Evolutionary conservation across 306 rosid genomes (phyloP).

Genomic region (Prunus armeniaca): DNA sequence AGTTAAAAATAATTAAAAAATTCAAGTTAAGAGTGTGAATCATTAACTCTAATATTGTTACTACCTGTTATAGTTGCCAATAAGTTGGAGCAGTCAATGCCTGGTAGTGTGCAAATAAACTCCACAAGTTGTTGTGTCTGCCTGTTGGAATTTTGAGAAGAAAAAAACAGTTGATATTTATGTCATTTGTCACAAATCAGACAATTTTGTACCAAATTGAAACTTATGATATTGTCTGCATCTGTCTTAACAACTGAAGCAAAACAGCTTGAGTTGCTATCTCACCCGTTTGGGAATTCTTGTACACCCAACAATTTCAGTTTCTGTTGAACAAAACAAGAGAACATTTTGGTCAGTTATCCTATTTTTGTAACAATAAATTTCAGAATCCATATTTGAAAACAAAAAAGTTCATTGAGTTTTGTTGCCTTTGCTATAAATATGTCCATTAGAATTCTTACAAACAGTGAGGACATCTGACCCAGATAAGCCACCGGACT

Average conservation of each 20-base stretch:
- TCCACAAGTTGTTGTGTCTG: not conserved
- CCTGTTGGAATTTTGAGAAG: not conserved
- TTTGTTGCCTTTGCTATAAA: conserved; percentile 46
- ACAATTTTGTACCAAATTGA: not conserved
- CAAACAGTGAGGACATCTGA: conserved; percentile 41
- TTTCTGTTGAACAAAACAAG: conserved; percentile 30
- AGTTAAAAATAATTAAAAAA: not conserved
- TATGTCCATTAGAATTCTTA: conserved; percentile 39
- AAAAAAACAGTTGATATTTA: not conserved
- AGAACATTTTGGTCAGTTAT: not conserved
- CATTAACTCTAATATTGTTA: not conserved
- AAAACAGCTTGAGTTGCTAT: not conserved
- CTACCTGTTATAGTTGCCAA: not conserved
- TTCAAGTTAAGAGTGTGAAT: not conserved
- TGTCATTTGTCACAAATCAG: not conserved
- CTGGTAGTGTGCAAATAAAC: not conserved
- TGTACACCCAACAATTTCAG: conserved; percentile 41
- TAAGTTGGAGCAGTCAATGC: not conserved
- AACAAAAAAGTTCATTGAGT: not conserved
- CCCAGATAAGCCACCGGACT: conserved; percentile 56
- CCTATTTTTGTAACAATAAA: not conserved
- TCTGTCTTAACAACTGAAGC: not conserved
- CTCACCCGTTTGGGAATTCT: conserved; percentile 56
- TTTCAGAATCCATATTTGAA: conserved; percentile 12
- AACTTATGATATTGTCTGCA: not conserved